These are phyloP conservation scores for Coemansia sp. DNA, from an alignment of 192 early-diverging fungal genomes.

Conservation along the genomic window DNA sequence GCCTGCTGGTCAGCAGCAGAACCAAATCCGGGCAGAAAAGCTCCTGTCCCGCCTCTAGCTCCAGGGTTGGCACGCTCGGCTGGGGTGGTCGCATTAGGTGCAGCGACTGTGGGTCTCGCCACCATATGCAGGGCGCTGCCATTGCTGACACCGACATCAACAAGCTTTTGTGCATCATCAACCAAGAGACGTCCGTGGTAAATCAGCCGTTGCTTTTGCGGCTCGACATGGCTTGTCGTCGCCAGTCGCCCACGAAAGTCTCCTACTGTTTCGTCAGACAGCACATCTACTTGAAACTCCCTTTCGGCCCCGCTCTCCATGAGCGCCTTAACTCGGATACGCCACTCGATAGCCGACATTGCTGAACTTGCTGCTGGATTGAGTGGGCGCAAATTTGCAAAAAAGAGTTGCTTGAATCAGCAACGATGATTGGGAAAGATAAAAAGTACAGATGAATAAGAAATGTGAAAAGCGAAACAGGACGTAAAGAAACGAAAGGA, in stretches of 20 bases:
- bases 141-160: slow-evolving; percentile 30
- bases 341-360: slow-evolving; percentile 23
- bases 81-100: background rate
- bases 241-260: slow-evolving; percentile 33
- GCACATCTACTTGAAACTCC: slow-evolving; percentile 18
- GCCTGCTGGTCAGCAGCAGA: too few species aligned
- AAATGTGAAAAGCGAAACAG: background rate
- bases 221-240: slow-evolving; percentile 32
- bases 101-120: slow-evolving; percentile 7
- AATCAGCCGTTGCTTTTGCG: slow-evolving; percentile 45
- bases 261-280: slow-evolving; percentile 33
- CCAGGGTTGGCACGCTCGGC: background rate
- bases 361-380: background rate
- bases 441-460: background rate
- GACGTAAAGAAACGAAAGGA: too few species aligned
- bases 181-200: slow-evolving; percentile 41
- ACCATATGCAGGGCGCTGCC: slow-evolving; percentile 50
- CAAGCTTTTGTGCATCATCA: slow-evolving; percentile 30
- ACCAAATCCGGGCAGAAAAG: background rate
- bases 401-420: background rate
- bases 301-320: slow-evolving; percentile 38
- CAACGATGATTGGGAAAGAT: background rate
- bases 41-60: background rate
- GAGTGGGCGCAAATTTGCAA: background rate
- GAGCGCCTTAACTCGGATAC: slow-evolving; percentile 40